A percentile compares a stretch with the other conserved stretches of the same genome.
phyloP scores from a whole-genome alignment of 2,329 filamentous ascomycete species.

The Venturia oleaginea region DNA sequence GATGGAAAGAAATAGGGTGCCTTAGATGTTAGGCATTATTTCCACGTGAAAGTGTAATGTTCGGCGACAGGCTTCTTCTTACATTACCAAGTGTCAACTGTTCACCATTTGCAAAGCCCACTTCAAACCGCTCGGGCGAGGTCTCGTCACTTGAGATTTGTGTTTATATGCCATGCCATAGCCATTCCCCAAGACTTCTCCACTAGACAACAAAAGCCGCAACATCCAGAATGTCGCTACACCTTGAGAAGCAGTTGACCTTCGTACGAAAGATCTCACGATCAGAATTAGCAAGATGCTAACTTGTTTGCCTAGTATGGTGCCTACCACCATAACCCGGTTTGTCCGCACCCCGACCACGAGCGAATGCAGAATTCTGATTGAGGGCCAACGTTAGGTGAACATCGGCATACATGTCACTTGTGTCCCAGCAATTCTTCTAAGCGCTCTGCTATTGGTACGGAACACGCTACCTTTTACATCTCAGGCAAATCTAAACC shows the following conservation, averaged over 20 bases:
- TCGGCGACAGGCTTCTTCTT: neutral
- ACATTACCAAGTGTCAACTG: neutral
- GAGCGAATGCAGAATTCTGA: neutral
- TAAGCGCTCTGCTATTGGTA: slow-evolving; percentile 65
- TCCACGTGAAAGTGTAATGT: neutral
- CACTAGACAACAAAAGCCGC: neutral
- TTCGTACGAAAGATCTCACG: slow-evolving; percentile 52
- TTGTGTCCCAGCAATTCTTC: slow-evolving; percentile 67
- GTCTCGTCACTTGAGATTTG: neutral
- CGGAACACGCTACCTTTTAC: slow-evolving; percentile 22
- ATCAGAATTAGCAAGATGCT: slow-evolving; percentile 13
- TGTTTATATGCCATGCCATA: neutral
- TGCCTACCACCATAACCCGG: slow-evolving; percentile 68
- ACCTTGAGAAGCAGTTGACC: slow-evolving; percentile 72
- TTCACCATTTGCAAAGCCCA: neutral
- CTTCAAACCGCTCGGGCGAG: neutral
- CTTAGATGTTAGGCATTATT: neutral
- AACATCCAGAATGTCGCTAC: slow-evolving; percentile 44
- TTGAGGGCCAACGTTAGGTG: slow-evolving; percentile 36
- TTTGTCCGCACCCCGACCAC: slow-evolving; percentile 26
- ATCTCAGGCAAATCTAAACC: neutral
- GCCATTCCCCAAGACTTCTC: neutral
- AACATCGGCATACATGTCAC: slow-evolving; percentile 73
- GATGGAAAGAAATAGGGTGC: neutral
- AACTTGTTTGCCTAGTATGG: slow-evolving; percentile 54